Evolutionary conservation across 1,139 yeast species (phyloP), one percentile per base, ranked within the genome.

Genomic region (Pichia sp.): DNA sequence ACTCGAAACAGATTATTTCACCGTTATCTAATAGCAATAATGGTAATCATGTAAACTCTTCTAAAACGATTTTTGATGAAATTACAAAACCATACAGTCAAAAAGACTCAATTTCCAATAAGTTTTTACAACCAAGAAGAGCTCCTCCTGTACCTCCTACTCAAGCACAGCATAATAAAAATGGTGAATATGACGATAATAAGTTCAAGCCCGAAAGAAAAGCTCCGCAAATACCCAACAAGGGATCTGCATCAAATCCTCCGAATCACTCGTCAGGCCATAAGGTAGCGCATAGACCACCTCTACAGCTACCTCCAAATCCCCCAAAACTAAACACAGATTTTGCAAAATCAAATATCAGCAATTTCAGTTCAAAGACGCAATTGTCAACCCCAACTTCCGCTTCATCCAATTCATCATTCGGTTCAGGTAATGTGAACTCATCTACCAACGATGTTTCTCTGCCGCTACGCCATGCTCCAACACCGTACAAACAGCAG

Each of bases 131-230:
- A 9, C 67, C 66, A 7, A 68, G 81, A 60, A 70, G 68, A 44
- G 81, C 81, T 1, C 82, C 82, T 1, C 73, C 78, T 26, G 79
- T 79, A 6, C 81, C 81, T 23, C 47, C 50, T 23, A 27, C 27
- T n/a, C 29, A 28, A 11, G n/a, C 29, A 5, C 40, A 27, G 11
- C 16, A 35, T 29, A 33, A 33, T 33, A 33, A 33, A 5, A 16
- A 7, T 7, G 27, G 23, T 36, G 26, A 16, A 11, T 3, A 5
- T 27, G 27, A 33, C 36, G 38, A 42, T 29, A 33, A 34, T 27
- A 44, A 43, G 40, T 56, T 42, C 39, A 48, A 53, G 27, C 61
- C 62, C 10, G 45, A 51, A 33, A 55, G 61, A 47, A 57, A 52
- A 40, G 61, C 60, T 4, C 62, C 62, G 33, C 53, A 44, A 45